Evolutionary conservation across 208 protist genomes (phyloP).

Genomic region (Leptomonas pyrrhocoris): DNA sequence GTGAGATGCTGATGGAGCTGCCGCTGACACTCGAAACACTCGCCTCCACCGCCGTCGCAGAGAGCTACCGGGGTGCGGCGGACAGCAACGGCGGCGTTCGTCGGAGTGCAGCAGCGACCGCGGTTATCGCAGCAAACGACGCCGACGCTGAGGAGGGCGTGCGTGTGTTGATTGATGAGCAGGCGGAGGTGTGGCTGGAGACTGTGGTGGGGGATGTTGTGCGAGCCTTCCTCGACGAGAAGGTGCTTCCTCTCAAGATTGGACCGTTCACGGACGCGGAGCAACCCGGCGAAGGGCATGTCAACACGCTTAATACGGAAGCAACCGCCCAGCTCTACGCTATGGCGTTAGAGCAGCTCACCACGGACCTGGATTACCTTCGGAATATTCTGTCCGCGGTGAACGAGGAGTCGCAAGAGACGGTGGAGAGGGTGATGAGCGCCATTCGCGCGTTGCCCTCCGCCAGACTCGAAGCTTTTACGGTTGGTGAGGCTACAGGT

Average conservation of each 20-base stretch:
- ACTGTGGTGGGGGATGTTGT: constrained; percentile 63
- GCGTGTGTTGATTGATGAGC: constrained; percentile 59
- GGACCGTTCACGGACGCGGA: constrained; percentile 23
- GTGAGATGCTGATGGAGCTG: constrained; percentile 85
- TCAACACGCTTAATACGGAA: not conserved
- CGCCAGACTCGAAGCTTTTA: constrained; percentile 5
- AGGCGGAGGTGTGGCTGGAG: constrained; percentile 63
- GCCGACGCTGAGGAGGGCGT: constrained; percentile 28
- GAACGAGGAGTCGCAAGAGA: constrained; percentile 67
- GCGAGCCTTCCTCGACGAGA: constrained; percentile 53
- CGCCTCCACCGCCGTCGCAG: constrained; percentile 22
- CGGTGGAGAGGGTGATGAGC: constrained; percentile 45
- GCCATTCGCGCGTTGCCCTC: constrained; percentile 42
- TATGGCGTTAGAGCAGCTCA: constrained; percentile 64
- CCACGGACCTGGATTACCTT: constrained; percentile 73
- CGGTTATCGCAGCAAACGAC: not conserved
- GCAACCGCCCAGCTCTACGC: constrained; percentile 13
- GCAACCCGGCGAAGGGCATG: not conserved
- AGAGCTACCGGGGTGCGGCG: constrained; percentile 3
- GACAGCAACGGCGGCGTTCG: not conserved
- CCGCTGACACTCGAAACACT: constrained; percentile 73
- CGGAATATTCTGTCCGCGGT: constrained; percentile 78
- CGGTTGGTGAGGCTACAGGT: constrained; percentile 18
- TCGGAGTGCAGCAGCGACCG: not conserved
- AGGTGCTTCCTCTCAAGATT: constrained; percentile 53